Evolutionary conservation across 148 eudicot genomes (phyloP), one percentile per base, ranked within the genome.

Genomic region (Cornus controversa): DNA sequence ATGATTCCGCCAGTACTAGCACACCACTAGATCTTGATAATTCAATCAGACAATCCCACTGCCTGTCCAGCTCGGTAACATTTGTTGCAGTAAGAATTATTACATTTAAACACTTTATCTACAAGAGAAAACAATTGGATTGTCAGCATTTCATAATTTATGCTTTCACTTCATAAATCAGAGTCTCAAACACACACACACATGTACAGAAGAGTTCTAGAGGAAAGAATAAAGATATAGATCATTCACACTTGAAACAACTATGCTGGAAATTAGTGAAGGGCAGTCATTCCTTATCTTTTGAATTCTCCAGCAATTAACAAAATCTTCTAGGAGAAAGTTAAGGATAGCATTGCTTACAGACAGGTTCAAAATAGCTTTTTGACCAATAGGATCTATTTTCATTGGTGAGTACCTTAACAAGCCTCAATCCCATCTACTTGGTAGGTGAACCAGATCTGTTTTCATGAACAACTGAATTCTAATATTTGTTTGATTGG

Each of bases 91-190:
- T 83, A 15, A 93, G 85, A 75, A 91, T 79, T 26, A 91, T 85
- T 36, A 95, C 97, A 86, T 95, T 95, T 58, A 81, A 86, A 78
- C 94, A 95, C 82, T 95, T 91, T 70, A 95, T 91, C 99, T 95
- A 72, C 85, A 83, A 76, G 81, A 83, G 70, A 76, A 54, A 79
- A 78, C 53, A 36, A n/a, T 47, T 75, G 69, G 67, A 82, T 74
- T n/a, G 34, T 66, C 37, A 25, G 18, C 22, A 36, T 65, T 40
- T 40, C 45, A 40, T 6, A 40, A 40, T n/a, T 54, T 53, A 16
- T 67, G 13, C 77, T 74, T 77, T 27, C 36, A 67, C 34, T 36
- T 29, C 40, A 36, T n/a, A n/a, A 47, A 67, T 67, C 50, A 53
- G 8, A 53, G 1, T 6, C 45, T 40, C 45, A 40, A 40, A 40